Base-by-base conservation (phyloP, 805 yeast species). In the Kregervanrija pseudodelftensis region DNA sequence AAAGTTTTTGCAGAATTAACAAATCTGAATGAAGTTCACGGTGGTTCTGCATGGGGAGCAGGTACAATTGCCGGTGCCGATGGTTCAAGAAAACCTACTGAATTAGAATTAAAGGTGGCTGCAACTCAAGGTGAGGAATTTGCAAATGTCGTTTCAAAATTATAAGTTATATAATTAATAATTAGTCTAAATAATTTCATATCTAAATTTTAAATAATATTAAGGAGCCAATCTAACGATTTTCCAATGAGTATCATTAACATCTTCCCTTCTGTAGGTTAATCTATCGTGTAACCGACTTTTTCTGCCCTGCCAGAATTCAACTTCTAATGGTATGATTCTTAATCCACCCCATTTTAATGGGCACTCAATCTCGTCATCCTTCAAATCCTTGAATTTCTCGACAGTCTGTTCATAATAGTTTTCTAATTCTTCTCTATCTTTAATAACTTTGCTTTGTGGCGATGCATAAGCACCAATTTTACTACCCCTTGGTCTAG, bases 401-500 rank as follows among this genome's bases (percentile, higher is more conserved):
- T 73, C 66, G 45, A 72, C 80, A 48, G 67, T 73, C 28, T 68
- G 59, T 10, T 63, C 58, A 42, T 78, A 78, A 12, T 72, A 55
- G 0, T 60, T 56, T 33, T 89, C 85, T 48, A 91, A 75, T 53
- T 77, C 85, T 12, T 76, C 76, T 50, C 96, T 72, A 37, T 69
- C 63, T 11, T 60, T 56, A 33, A 90, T 70, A 3, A 69, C 72
- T 43, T 75, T 71, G 32, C 90, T 79, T 69, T 93, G 99, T 4
- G 95, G 95, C 30, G 95, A 82, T 0, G 97, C 85, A 95, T 96
- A 90, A 0, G 99, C 99, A 30, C 99, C 98, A 49, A 93, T 80
- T 59, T 85, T 81, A 30, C 95, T 85, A 7, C 95, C 97, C 47
- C 95, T 73, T 34, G 99, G 99, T 59, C 99, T 76, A 0, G 95